A percentile compares a stretch with the other conserved stretches of the same genome.
phyloP scores from a whole-genome alignment of 192 early-diverging fungal genomes.

The Coemansia nantahalensis region DNA sequence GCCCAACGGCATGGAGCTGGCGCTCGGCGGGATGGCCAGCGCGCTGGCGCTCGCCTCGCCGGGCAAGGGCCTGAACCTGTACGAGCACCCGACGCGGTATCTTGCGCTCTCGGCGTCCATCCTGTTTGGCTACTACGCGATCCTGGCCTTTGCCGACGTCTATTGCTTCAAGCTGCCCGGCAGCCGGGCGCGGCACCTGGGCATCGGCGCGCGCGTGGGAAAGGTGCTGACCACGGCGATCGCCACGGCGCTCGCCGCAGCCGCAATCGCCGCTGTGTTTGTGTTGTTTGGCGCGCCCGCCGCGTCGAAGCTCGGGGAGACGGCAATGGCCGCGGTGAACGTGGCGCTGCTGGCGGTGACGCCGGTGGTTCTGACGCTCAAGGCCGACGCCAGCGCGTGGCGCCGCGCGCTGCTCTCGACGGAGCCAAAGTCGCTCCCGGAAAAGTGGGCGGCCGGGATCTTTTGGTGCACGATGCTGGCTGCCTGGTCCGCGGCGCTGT shows the following conservation, averaged over 20 bases:
- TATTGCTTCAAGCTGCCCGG: constrained; percentile 37
- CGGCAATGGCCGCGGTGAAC: constrained; percentile 30
- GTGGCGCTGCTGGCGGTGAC: constrained; percentile 40
- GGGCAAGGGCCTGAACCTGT: constrained; percentile 33
- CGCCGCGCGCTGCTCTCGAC: constrained; percentile 22
- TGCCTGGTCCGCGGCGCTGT: constrained; percentile 36
- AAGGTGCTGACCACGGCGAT: constrained; percentile 7
- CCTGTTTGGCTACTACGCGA: constrained; percentile 40
- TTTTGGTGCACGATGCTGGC: constrained; percentile 42
- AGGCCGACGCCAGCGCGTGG: constrained; percentile 14
- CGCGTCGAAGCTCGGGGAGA: constrained; percentile 27
- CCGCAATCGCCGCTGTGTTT: constrained; percentile 6
- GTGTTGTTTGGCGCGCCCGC: constrained; percentile 47
- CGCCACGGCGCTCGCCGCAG: constrained; percentile 10
- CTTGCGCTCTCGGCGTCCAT: constrained; percentile 22
- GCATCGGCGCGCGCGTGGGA: constrained; percentile 2
- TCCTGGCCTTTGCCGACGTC: constrained; percentile 32
- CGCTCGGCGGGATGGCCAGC: constrained; percentile 39
- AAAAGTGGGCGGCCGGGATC: constrained; percentile 47
- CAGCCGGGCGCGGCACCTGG: background rate
- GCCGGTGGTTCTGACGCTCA: constrained; percentile 37
- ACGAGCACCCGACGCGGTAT: constrained; percentile 34
- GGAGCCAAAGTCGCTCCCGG: constrained; percentile 21
- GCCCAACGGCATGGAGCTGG: constrained; percentile 42
- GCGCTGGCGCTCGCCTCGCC: constrained; percentile 36